These are phyloP conservation scores for Pseudocohnilembus persalinus DNA, from an alignment of 169 alveolate species.

Conservation along the genomic window DNA sequence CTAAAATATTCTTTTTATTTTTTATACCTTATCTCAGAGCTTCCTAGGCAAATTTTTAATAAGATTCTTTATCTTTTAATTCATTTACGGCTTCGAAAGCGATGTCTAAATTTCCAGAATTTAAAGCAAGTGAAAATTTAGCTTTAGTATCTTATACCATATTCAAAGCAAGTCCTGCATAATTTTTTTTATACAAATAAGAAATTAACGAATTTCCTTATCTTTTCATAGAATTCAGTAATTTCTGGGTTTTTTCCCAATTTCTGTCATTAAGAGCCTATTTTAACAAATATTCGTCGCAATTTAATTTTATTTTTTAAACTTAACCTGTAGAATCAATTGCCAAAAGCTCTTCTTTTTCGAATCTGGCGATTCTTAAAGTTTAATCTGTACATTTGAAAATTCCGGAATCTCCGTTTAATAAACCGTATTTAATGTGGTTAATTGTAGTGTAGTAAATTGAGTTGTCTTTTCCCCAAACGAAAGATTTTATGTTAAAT, in stretches of 20 bases:
- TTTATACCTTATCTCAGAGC: constrained; percentile 51
- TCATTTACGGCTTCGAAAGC: constrained; percentile 81
- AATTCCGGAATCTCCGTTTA: constrained; percentile 42
- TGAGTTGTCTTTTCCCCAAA: constrained; percentile 24
- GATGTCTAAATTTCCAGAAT: constrained; percentile 81
- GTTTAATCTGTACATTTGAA: constrained; percentile 25
- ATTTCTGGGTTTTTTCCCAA: constrained; percentile 49
- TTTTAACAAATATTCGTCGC: constrained; percentile 70
- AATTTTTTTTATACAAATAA: constrained; percentile 69
- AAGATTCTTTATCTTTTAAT: constrained; percentile 70
- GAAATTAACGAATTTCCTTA: constrained; percentile 67
- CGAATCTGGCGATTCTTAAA: constrained; percentile 39
- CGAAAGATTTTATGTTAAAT: constrained; percentile 32
- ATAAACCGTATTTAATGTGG: constrained; percentile 34
- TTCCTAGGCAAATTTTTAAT: constrained; percentile 59
- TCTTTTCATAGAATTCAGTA: constrained; percentile 47
- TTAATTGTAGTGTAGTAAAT: constrained; percentile 31
- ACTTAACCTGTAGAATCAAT: constrained; percentile 13
- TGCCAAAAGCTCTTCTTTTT: constrained; percentile 13
- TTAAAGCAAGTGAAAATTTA: constrained; percentile 84
- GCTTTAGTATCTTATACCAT: constrained; percentile 86
- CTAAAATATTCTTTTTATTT: neutral
- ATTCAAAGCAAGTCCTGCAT: constrained; percentile 80
- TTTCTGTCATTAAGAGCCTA: constrained; percentile 64
- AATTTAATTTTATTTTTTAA: constrained; percentile 37